These are phyloP conservation scores for Gynandropsis gynandra DNA, from an alignment of 345 rosid genomes.

Conservation along the genomic window DNA sequence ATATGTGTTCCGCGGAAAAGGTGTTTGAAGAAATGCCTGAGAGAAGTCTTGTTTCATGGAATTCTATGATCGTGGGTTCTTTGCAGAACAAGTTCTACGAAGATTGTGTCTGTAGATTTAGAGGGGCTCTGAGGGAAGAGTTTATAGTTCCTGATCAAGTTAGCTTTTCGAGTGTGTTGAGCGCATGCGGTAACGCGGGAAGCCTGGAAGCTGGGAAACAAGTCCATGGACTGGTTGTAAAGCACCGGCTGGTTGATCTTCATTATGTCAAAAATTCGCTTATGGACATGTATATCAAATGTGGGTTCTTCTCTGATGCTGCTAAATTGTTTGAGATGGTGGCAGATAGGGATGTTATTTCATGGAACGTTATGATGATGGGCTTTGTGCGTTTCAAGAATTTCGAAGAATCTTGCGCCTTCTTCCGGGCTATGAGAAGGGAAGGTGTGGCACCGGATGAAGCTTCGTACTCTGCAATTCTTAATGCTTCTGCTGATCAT, in stretches of 20 bases:
- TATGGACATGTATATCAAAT: slow-evolving; percentile 34
- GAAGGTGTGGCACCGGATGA: slow-evolving; percentile 34
- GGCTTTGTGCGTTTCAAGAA: slow-evolving; percentile 25
- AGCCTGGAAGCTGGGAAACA: slow-evolving; percentile 30
- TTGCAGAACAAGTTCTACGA: slow-evolving; percentile 24
- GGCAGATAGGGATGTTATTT: slow-evolving; percentile 25
- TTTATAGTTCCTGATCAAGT: slow-evolving; percentile 27
- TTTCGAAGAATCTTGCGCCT: slow-evolving; percentile 31
- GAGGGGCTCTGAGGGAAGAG: slow-evolving; percentile 27
- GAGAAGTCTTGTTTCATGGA: slow-evolving; percentile 33
- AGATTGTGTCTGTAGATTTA: slow-evolving; percentile 38
- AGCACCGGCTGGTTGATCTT: slow-evolving; percentile 20
- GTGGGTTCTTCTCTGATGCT: slow-evolving; percentile 27
- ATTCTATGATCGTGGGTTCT: slow-evolving; percentile 37
- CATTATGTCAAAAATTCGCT: slow-evolving; percentile 36
- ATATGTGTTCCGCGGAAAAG: slow-evolving; percentile 26
- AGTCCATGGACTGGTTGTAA: slow-evolving; percentile 33
- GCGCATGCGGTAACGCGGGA: slow-evolving; percentile 33
- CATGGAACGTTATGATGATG: slow-evolving; percentile 36
- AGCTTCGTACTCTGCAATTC: slow-evolving; percentile 34
- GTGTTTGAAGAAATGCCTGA: slow-evolving; percentile 41
- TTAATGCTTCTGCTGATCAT: slow-evolving; percentile 35
- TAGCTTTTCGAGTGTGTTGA: slow-evolving; percentile 33
- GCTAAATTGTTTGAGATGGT: slow-evolving; percentile 19
- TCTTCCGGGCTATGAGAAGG: slow-evolving; percentile 31